Conservation (phyloP, 345 rosid genomes). For the Rhodomyrtus tomentosa region DNA sequence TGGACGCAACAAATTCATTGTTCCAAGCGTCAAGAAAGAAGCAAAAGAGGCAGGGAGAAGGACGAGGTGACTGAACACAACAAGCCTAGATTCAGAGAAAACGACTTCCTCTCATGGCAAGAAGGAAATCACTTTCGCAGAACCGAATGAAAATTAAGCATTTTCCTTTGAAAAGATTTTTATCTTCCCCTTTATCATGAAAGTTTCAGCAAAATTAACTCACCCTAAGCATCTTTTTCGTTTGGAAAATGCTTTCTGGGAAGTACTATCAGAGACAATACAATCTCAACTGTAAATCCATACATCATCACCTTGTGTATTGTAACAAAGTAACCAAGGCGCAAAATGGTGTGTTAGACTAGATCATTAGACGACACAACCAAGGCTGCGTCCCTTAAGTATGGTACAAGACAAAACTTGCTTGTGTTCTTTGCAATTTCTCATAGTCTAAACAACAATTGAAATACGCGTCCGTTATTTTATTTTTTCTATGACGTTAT, state of each 20-base stretch:
- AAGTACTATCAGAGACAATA: too few relatives aligned
- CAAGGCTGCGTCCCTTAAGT: not conserved
- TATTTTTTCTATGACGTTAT: not conserved
- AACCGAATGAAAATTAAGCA: not conserved
- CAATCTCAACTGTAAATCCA: too few relatives aligned
- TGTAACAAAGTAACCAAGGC: too few relatives aligned
- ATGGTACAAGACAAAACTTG: not conserved
- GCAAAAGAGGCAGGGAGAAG: too few relatives aligned
- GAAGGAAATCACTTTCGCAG: not conserved
- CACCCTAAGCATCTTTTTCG: not conserved
- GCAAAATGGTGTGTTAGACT: not conserved
- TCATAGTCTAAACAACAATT: not conserved
- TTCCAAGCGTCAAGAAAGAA: too few relatives aligned
- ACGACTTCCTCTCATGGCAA: not conserved
- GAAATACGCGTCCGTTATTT: not conserved
- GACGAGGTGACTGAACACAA: not conserved
- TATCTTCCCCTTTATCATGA: not conserved
- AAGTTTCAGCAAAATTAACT: not conserved
- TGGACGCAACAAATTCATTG: not conserved
- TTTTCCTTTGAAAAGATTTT: not conserved
- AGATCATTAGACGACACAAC: not conserved
- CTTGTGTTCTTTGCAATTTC: not conserved
- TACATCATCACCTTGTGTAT: too few relatives aligned
- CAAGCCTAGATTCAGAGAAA: not conserved
- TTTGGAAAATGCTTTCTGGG: too few relatives aligned